Evolutionary conservation across 495 filamentous ascomycete species (phyloP), one percentile per base, ranked within the genome.

Genomic region (Podospora tetraspora): DNA sequence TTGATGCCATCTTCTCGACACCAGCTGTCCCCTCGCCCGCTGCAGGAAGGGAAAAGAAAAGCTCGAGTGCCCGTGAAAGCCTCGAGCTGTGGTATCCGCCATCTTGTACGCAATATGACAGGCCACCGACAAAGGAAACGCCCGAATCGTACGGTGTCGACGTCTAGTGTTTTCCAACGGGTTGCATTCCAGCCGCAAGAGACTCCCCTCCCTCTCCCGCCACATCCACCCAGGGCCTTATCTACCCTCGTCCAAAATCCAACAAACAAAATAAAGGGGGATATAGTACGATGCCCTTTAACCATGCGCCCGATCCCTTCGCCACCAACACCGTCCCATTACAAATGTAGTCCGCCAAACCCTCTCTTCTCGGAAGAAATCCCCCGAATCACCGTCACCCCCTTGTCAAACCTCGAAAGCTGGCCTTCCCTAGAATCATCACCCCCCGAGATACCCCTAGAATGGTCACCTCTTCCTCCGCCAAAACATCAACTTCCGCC

Each of bases 391-490:
- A 30, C 9, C 8, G 29, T 30, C 8, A 34, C 11, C 32, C 11
- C 32, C 8, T 32, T 16, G 3, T 12, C 32, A 16, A n/a, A n/a
- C n/a, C n/a, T n/a, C n/a, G n/a, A 6, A 8, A 7, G 37, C 1
- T n/a, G 12, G 19, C 37, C 16, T 2, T 5, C 43, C 32, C 30
- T 32, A 12, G 11, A 30, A 37, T 19, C 6, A n/a, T 70, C 57
- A 84, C 81, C 27, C 24, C 24, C 24, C 24, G 3, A 25, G 24
- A 25, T 25, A 25, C n/a, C 24, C 24, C 24, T 25, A 25, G 24
- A 25, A 25, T 10, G 81, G 86, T 75, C 84, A 86, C 57, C 79
- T 73, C 68, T 85, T 72, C 76, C 73, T 83, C 72, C 76, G 79
- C 83, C 80, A 85, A 66, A 85, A 82, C 30, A 52, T 52, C 43